Conservation (phyloP, 192 early-diverging fungal genomes). For the Pilobolus umbonatus region DNA sequence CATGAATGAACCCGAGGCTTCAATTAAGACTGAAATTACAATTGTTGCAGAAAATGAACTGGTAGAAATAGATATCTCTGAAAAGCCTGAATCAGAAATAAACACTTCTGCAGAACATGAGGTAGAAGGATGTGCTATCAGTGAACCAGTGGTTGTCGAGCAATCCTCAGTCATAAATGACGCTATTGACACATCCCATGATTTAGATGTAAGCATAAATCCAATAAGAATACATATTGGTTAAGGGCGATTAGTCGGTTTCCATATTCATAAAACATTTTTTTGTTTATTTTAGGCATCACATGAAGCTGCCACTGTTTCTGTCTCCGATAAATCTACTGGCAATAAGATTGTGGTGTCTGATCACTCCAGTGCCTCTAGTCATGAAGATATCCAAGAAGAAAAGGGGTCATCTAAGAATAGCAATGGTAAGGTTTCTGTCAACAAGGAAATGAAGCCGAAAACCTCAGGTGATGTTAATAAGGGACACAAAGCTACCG, state of each 20-base stretch:
- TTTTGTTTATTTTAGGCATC: too few relatives aligned
- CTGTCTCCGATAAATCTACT: conserved; percentile 6
- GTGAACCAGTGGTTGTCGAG: too few relatives aligned
- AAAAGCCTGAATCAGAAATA: background rate
- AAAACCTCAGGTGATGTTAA: background rate
- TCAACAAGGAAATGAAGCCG: background rate
- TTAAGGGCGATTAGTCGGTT: too few relatives aligned
- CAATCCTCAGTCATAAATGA: too few relatives aligned
- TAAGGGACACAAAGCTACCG: background rate
- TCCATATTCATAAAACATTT: too few relatives aligned
- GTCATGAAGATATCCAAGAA: too few relatives aligned
- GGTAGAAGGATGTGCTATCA: too few relatives aligned
- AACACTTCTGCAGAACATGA: background rate
- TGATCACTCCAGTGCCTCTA: conserved; percentile 3
- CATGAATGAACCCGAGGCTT: background rate
- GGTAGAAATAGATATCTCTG: background rate
- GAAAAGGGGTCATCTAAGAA: background rate
- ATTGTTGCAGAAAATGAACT: background rate
- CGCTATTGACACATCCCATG: too few relatives aligned
- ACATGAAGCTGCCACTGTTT: background rate
- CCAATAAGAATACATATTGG: too few relatives aligned
- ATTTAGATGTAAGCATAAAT: too few relatives aligned
- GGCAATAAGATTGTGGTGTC: background rate
- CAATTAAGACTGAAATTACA: background rate
- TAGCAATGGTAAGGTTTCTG: background rate